Percentiles rank a stretch among this genome's conserved stretches.
phyloP scores from a whole-genome alignment of 1,284 basidiomycete genomes.

The Rugiboletus extremiorientalis region DNA sequence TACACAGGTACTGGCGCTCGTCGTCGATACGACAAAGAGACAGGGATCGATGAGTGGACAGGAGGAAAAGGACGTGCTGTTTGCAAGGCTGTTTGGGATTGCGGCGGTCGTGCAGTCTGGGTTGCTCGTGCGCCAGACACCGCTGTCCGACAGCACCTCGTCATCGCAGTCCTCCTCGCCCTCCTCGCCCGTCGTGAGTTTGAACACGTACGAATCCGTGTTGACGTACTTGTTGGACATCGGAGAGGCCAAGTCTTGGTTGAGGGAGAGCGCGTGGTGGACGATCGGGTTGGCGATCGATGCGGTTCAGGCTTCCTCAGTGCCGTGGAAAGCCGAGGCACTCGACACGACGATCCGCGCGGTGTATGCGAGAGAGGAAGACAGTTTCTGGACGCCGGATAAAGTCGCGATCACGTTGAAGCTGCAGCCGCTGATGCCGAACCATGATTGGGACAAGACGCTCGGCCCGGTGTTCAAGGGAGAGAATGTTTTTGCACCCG shows the following conservation, averaged over 20 bases:
- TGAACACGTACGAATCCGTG: conserved; percentile 63
- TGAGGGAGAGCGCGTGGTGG: conserved; percentile 93
- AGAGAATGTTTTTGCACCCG: conserved; percentile 60
- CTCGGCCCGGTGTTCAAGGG: conserved; percentile 81
- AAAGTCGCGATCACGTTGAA: conserved; percentile 82
- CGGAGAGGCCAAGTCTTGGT: conserved; percentile 86
- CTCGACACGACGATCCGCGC: conserved; percentile 50
- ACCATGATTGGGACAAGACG: conserved; percentile 68
- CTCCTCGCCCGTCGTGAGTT: conserved; percentile 51
- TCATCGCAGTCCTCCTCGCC: conserved; percentile 57
- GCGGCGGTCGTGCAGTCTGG: conserved; percentile 82
- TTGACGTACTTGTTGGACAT: conserved; percentile 67
- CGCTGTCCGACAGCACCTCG: conserved; percentile 52
- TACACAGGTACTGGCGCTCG: conserved; percentile 69
- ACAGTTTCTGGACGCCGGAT: conserved; percentile 74
- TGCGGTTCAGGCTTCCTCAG: conserved; percentile 54
- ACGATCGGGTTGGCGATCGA: conserved; percentile 67
- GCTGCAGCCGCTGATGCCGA: conserved; percentile 59
- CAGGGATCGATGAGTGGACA: conserved; percentile 80
- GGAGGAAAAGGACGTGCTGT: conserved; percentile 90
- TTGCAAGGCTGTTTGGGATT: conserved; percentile 91
- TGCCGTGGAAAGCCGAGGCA: conserved; percentile 75
- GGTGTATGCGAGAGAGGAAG: conserved; percentile 41
- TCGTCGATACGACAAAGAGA: conserved; percentile 68
- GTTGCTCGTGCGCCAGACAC: conserved; percentile 61